These are phyloP conservation scores for Prunus yedoensis DNA, from an alignment of 331 rosid species.

Conservation along the genomic window DNA sequence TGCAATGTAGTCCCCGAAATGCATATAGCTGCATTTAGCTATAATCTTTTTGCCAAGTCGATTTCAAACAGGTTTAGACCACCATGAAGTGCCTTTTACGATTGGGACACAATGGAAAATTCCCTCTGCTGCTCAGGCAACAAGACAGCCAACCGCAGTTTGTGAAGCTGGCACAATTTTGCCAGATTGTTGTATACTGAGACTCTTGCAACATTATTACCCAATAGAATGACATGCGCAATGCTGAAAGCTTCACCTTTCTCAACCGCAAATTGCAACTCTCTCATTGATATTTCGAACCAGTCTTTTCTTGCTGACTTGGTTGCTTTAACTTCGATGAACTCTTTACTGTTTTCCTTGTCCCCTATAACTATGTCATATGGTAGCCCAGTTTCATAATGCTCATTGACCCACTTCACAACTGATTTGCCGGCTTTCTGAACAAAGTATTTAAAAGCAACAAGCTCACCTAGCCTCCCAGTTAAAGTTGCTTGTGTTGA, in stretches of 20 bases:
- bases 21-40: neutral
- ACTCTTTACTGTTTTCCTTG: constrained; percentile 39
- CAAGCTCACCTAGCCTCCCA: constrained; percentile 72
- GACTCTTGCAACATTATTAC: constrained; percentile 49
- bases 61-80: neutral
- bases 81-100: constrained; percentile 28
- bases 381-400: constrained; percentile 69
- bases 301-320: constrained; percentile 75
- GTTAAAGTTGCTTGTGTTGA: constrained; percentile 49
- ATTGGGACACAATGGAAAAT: constrained; percentile 38
- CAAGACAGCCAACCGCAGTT: constrained; percentile 64
- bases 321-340: constrained; percentile 86
- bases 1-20: neutral
- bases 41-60: neutral
- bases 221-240: constrained; percentile 56
- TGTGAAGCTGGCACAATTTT: constrained; percentile 57
- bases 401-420: constrained; percentile 79
- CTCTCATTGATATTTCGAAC: constrained; percentile 67
- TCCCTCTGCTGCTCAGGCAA: constrained; percentile 54
- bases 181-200: constrained; percentile 66
- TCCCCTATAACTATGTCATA: constrained; percentile 61
- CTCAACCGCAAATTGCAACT: constrained; percentile 81
- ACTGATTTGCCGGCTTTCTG: constrained; percentile 40
- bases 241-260: constrained; percentile 75
- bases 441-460: constrained; percentile 65